These are phyloP conservation scores for Linderina pennispora DNA, from an alignment of 192 early-diverging fungal species.

Conservation along the genomic window DNA sequence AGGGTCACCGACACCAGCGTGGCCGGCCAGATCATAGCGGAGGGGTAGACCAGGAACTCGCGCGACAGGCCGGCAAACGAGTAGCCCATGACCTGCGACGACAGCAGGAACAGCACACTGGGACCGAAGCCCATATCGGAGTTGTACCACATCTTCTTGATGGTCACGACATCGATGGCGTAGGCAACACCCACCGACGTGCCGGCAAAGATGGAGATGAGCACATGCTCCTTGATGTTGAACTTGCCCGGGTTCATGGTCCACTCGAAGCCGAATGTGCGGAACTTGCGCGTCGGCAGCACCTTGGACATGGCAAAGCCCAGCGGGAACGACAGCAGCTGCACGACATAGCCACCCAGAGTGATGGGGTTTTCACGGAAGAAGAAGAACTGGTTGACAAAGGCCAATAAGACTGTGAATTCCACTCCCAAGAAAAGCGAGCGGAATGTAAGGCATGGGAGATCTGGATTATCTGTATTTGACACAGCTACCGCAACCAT, in stretches of 20 bases:
- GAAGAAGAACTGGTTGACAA: conserved; percentile 63
- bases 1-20: conserved; percentile 59
- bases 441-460: conserved; percentile 57
- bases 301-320: conserved; percentile 52
- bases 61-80: conserved; percentile 57
- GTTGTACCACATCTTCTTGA: conserved; percentile 52
- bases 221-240: conserved; percentile 71
- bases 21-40: conserved; percentile 71
- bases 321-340: conserved; percentile 60
- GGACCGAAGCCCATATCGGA: conserved; percentile 48
- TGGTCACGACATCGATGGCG: conserved; percentile 57
- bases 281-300: conserved; percentile 31
- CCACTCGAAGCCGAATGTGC: conserved; percentile 1
- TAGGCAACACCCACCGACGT: conserved; percentile 53
- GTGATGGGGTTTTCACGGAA: conserved; percentile 65
- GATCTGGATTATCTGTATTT: conserved; percentile 50
- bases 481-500: conserved; percentile 52
- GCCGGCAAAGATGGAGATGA: conserved; percentile 63
- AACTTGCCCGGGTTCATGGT: conserved; percentile 69
- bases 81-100: conserved; percentile 51
- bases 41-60: conserved; percentile 63
- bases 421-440: conserved; percentile 53
- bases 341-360: conserved; percentile 52
- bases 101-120: conserved; percentile 51
- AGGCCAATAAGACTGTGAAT: conserved; percentile 51